Evolutionary conservation across 257 asterid species (phyloP).

Genomic region (Lycium barbarum): DNA sequence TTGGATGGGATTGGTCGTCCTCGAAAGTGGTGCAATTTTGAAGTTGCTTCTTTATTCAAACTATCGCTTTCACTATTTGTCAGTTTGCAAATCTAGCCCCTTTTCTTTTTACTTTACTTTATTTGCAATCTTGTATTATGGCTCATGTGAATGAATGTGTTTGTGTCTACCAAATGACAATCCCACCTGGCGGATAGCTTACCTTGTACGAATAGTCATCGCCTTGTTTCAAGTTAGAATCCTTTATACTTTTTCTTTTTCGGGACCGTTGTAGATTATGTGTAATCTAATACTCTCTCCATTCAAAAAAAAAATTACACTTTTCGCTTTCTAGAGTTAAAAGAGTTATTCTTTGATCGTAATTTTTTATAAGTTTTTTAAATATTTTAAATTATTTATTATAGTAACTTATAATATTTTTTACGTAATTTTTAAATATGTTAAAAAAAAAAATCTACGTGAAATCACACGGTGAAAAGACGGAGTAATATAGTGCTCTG

Average conservation of each 20-base stretch:
- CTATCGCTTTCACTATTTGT: conserved; percentile 34
- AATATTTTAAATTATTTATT: too few relatives aligned
- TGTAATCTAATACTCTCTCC: not conserved
- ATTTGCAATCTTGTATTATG: not conserved
- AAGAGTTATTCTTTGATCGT: too few relatives aligned
- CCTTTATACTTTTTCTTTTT: not conserved
- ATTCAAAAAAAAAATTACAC: too few relatives aligned
- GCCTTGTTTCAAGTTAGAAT: not conserved
- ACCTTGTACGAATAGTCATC: not conserved
- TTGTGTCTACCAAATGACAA: not conserved
- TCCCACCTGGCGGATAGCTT: conserved; percentile 20
- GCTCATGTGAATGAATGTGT: not conserved
- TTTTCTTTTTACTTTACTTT: not conserved
- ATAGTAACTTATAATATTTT: too few relatives aligned
- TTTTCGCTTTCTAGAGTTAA: too few relatives aligned
- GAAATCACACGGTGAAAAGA: too few relatives aligned
- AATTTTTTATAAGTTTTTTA: too few relatives aligned
- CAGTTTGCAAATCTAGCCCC: conserved; percentile 25
- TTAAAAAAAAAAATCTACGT: too few relatives aligned
- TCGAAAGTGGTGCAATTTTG: conserved; percentile 16
- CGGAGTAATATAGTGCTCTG: too few relatives aligned
- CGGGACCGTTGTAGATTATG: conserved; percentile 11
- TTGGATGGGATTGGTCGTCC: not conserved
- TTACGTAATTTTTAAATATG: too few relatives aligned
- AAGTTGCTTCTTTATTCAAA: conserved; percentile 32